Evolutionary conservation across 2,329 filamentous ascomycete genomes (phyloP), one percentile per base, ranked within the genome.

Genomic region (Cladophialophora chaetospira): DNA sequence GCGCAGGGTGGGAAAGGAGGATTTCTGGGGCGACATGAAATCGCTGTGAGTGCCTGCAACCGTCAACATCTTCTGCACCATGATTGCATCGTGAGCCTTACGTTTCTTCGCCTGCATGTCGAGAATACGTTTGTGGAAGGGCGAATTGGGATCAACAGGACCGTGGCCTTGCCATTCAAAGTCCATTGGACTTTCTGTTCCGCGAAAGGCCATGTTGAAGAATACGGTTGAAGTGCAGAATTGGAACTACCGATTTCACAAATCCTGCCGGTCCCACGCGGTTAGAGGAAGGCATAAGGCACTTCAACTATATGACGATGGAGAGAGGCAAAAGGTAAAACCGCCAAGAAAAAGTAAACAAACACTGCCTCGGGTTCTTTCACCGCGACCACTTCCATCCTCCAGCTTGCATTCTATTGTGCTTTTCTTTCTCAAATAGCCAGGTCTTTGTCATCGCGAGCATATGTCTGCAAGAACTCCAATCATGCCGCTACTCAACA

Each of bases 11-110:
- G 76, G 75, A 42, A 73, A 71, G 38, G 68, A 65, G 47, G 71
- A 66, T 66, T 84, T 86, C 49, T 74, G 70, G 4, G 82, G 75
- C 0, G 77, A 78, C 25, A 74, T 71, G 47, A 77, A 75, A 17
- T 70, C 65, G 44, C 69, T 71, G 53, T 74, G 72, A 42, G 73
- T 66, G 15, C 74, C 74, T 77, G 29, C 28, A 21, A 43, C 23
- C 21, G 48, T 63, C 50, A 56, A 44, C 40, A 28, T 38, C 28
- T 17, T n/a, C 33, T 33, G 40, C 19, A 31, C 43, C 13, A 25
- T 38, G 46, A 11, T 33, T 42, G 9, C 28, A 33, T 19, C 29
- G 44, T 38, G 43, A 65, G 15, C 21, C 75, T 65, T 65, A 78
- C 76, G 72, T 67, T 78, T 78, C 63, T 75, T 74, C 36, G 65